A percentile compares a stretch with the other conserved stretches of the same genome.
Conservation (phyloP, 495 filamentous ascomycete genomes). For the Achaetomiella virescens region DNA sequence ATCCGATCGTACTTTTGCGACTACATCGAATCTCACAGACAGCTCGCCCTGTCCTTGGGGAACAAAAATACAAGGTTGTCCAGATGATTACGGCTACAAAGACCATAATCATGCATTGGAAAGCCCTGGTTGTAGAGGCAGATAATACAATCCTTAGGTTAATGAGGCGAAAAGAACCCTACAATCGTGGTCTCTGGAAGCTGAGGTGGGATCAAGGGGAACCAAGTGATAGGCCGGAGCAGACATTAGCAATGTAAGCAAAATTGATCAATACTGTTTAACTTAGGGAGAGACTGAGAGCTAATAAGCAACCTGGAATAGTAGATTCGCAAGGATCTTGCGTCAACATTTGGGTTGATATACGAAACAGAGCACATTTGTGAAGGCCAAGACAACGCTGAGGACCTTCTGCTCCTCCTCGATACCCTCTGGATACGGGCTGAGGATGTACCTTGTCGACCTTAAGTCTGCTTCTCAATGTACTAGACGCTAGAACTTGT, state of each 20-base stretch:
- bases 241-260: neutral
- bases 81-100: too few species aligned
- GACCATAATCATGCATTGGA: too few species aligned
- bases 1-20: too few species aligned
- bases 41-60: too few species aligned
- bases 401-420: conserved; percentile 1
- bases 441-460: neutral
- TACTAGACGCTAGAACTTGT: neutral
- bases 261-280: neutral
- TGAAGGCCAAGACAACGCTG: neutral
- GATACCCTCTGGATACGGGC: neutral
- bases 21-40: too few species aligned
- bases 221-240: neutral
- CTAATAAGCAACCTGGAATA: too few species aligned
- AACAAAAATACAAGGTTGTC: too few species aligned
- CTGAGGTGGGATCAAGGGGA: neutral
- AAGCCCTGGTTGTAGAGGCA: neutral
- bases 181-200: neutral
- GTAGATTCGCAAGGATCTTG: neutral
- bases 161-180: neutral
- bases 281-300: too few species aligned
- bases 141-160: neutral
- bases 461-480: neutral
- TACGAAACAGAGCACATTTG: neutral
- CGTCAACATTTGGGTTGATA: neutral